phyloP scores from a whole-genome alignment of 345 rosid species.

The Pistacia integerrima region DNA sequence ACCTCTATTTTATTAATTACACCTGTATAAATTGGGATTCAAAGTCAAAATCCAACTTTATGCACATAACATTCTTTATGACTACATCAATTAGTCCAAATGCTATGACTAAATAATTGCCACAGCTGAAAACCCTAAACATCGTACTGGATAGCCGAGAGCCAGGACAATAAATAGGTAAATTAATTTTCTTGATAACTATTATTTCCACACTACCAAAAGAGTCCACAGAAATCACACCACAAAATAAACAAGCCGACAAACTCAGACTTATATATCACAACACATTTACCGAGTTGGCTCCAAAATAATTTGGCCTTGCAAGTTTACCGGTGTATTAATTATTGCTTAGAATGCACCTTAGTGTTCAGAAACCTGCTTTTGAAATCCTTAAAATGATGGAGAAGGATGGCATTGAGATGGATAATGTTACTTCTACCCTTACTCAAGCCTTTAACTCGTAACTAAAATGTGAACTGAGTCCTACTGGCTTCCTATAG shows the following conservation, averaged over 20 bases:
- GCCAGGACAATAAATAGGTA: no score
- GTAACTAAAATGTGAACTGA: not conserved
- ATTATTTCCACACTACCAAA: slow-evolving; percentile 3
- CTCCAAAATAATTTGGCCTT: slow-evolving; percentile 30
- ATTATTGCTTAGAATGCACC: slow-evolving; percentile 49
- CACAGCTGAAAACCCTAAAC: no score
- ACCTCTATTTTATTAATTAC: no score
- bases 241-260: not conserved
- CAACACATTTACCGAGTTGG: not conserved
- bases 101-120: no score
- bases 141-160: no score
- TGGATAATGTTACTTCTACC: slow-evolving; percentile 39
- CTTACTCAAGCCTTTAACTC: slow-evolving; percentile 31
- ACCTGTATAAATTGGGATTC: no score
- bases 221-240: not conserved
- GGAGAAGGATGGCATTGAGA: slow-evolving; percentile 44
- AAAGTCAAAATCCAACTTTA: no score
- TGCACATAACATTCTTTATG: no score
- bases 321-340: slow-evolving; percentile 50
- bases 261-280: not conserved
- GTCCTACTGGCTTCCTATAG: not conserved
- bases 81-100: no score
- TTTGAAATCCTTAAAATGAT: slow-evolving; percentile 53
- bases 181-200: not conserved
- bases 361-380: slow-evolving; percentile 38